Evolutionary conservation across 306 rosid species (phyloP), one percentile per base, ranked within the genome.

Genomic region (Dryas drummondii): DNA sequence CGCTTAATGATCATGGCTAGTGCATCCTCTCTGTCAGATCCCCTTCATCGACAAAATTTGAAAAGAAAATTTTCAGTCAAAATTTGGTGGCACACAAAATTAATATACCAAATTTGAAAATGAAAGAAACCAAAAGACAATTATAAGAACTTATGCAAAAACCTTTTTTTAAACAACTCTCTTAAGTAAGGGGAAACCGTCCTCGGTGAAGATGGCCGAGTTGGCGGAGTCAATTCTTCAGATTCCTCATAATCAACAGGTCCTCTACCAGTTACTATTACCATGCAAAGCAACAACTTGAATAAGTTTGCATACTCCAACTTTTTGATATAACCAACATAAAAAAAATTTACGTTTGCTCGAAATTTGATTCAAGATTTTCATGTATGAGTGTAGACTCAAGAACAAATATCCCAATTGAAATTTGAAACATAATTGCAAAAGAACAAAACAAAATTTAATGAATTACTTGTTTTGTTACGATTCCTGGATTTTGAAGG

Each of bases 11-110:
- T 78, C 5, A 54, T 41, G 3, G 22, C 49, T 15, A 83, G 46
- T 62, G 83, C 75, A 22, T 75, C 62, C 69, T 83, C 86, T 66
- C 83, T 70, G 14, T 58, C 48, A 41, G 75, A 41, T 10, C 56
- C 75, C 71, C 86, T 83, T 54, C 71, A 78, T 68, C 32, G 67
- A 45, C 10, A 75, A 68, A 55, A 42, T 32, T 32, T 32, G 37
- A 5, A 57, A 66, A 56, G 42, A 73, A 53, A 48, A 32, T 32
- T 32, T 32, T 45, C 63, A 59, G 51, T 71, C 73, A 71, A 58
- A 37, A 14, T 41, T 58, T 63, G 19, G 16, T 14, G 66, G 48
- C 17, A 41, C 11, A 9, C 11, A 63, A 74, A 62, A 13, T 32
- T 53, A 74, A 51, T 3, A 16, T 7, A 5, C 42, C 17, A 19